These are phyloP conservation scores for Kregervanrija delftensis DNA, from an alignment of 805 yeast species.

Conservation along the genomic window DNA sequence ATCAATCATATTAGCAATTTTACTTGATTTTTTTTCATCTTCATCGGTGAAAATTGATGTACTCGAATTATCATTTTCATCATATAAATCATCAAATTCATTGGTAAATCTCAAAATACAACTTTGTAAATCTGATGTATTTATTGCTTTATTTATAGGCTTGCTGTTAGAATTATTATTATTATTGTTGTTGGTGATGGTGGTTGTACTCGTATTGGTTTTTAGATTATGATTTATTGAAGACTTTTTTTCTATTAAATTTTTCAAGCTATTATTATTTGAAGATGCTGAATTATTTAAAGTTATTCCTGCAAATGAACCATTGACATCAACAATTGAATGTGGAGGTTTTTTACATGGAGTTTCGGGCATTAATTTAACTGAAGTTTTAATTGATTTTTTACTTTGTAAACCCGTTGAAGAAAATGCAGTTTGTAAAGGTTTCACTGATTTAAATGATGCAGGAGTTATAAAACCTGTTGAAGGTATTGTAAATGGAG, in stretches of 20 bases:
- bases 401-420: conserved; percentile 67
- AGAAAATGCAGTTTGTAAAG: conserved; percentile 77
- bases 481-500: conserved; percentile 12
- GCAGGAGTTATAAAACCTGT: conserved; percentile 39
- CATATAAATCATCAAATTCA: conserved; percentile 34
- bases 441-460: conserved; percentile 65
- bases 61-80: conserved; percentile 18
- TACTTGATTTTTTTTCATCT: conserved; percentile 3
- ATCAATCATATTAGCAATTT: conserved; percentile 18
- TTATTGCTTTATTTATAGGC: conserved; percentile 21
- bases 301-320: conserved; percentile 7
- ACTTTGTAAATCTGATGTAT: conserved; percentile 34
- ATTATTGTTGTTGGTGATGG: conserved; percentile 10
- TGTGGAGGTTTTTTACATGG: conserved; percentile 48
- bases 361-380: conserved; percentile 48
- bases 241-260: conserved; percentile 3
- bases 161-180: background rate
- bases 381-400: conserved; percentile 37
- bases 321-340: conserved; percentile 21
- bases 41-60: conserved; percentile 25
- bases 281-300: background rate
- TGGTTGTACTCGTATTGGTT: conserved; percentile 6
- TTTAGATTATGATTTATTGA: conserved; percentile 3
- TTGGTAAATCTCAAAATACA: conserved; percentile 33
- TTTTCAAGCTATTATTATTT: conserved; percentile 1